These are phyloP conservation scores for Hordeum marinum DNA, from an alignment of 176 grass and related monocot genomes.

Conservation along the genomic window DNA sequence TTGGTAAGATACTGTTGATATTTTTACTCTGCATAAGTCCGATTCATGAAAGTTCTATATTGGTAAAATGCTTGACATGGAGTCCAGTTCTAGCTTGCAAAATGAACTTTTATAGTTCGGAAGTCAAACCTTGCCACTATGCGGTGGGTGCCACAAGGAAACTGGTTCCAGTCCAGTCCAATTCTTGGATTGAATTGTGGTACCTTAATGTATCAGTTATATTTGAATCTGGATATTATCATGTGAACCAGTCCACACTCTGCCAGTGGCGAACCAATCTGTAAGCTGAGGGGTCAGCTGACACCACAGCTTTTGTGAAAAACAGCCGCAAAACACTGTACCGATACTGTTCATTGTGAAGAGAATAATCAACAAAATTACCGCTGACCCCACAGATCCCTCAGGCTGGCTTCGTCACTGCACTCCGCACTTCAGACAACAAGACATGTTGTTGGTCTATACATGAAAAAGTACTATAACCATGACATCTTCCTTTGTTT, in stretches of 20 bases:
- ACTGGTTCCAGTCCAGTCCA: neutral
- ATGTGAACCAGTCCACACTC: neutral
- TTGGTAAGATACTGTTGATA: constrained; percentile 46
- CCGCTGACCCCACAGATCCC: too few relatives aligned
- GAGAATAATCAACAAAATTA: too few relatives aligned
- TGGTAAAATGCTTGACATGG: neutral
- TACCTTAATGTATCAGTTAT: constrained; percentile 10
- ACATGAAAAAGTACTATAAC: constrained; percentile 3
- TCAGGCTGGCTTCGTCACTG: too few relatives aligned
- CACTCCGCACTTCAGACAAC: neutral
- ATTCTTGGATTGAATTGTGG: neutral
- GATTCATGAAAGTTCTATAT: neutral
- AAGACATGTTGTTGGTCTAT: neutral
- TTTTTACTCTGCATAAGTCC: neutral
- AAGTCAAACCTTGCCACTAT: neutral
- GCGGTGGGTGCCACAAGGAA: neutral
- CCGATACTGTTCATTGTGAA: too few relatives aligned
- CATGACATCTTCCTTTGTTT: neutral
- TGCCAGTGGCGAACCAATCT: too few relatives aligned
- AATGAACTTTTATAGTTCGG: neutral
- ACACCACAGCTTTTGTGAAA: too few relatives aligned
- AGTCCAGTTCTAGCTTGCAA: neutral
- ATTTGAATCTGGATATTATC: neutral
- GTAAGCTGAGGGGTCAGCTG: too few relatives aligned
- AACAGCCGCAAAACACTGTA: too few relatives aligned